These are phyloP conservation scores for Colletotrichum destructivum DNA, from an alignment of 2,329 filamentous ascomycete genomes.

Conservation along the genomic window DNA sequence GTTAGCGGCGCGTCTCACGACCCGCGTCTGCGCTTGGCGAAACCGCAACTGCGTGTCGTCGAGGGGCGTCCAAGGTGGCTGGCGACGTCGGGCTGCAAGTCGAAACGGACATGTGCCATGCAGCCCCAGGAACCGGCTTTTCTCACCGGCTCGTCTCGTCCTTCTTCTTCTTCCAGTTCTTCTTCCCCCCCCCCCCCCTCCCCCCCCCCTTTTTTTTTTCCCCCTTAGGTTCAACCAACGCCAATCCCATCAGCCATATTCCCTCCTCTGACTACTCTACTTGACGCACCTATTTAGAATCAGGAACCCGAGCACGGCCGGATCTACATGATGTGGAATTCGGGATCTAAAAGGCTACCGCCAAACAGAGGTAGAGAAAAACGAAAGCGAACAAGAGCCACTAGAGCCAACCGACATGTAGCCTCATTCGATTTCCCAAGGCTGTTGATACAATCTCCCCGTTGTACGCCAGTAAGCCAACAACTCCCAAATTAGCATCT, in stretches of 20 bases:
- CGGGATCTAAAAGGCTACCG: neutral
- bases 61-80: neutral
- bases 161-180: no score
- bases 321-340: slow-evolving; percentile 11
- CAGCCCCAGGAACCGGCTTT: neutral
- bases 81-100: slow-evolving; percentile 4
- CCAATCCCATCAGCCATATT: slow-evolving; percentile 18
- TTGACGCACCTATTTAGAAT: neutral
- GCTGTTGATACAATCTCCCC: neutral
- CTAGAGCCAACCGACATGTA: neutral
- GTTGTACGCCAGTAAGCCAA: slow-evolving; percentile 2
- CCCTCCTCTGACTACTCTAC: slow-evolving; percentile 10
- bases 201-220: neutral
- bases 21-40: slow-evolving; percentile 3
- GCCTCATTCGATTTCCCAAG: neutral
- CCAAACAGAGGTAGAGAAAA: neutral
- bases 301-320: slow-evolving; percentile 16
- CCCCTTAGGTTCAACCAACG: slow-evolving; percentile 2
- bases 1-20: slow-evolving; percentile 25
- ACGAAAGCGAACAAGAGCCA: neutral
- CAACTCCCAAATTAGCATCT: slow-evolving; percentile 18
- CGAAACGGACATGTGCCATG: slow-evolving; percentile 7
- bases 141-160: slow-evolving; percentile 17
- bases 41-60: neutral
- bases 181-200: neutral